A percentile compares a stretch with the other conserved stretches of the same genome.
Evolutionary conservation across 306 rosid species (phyloP).

Genomic region (Sicyos baderoa): DNA sequence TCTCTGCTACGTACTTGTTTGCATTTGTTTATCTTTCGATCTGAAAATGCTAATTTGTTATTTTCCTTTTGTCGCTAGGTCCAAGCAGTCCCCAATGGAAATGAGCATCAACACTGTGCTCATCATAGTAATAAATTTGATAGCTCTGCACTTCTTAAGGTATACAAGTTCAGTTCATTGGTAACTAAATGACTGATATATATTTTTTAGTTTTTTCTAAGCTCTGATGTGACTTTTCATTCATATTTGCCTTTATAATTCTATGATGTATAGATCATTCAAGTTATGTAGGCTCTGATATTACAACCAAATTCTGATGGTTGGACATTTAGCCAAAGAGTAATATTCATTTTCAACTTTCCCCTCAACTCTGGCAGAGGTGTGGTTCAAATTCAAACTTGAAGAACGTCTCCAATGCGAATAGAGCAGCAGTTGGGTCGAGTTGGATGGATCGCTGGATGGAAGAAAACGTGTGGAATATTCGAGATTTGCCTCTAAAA

Average conservation of each 20-base stretch:
- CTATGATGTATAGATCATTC: neutral
- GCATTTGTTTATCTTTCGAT: too few relatives aligned
- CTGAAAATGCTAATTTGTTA: neutral
- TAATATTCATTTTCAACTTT: slow-evolving; percentile 19
- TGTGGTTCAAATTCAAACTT: slow-evolving; percentile 69
- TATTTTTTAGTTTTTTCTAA: neutral
- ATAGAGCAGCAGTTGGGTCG: slow-evolving; percentile 35
- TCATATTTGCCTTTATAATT: neutral
- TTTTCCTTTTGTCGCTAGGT: slow-evolving; percentile 28
- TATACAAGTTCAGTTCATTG: slow-evolving; percentile 13
- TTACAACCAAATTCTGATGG: neutral
- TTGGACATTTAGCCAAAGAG: neutral
- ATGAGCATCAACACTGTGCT: slow-evolving; percentile 32
- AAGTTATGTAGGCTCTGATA: neutral
- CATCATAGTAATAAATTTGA: slow-evolving; percentile 47
- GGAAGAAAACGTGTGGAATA: slow-evolving; percentile 61
- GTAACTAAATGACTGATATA: neutral
- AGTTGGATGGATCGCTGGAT: slow-evolving; percentile 78
- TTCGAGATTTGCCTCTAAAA: slow-evolving; percentile 34
- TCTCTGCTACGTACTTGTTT: too few relatives aligned
- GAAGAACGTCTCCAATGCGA: slow-evolving; percentile 35
- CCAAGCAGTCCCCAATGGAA: slow-evolving; percentile 35
- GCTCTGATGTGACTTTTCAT: neutral
- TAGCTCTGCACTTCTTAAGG: slow-evolving; percentile 68
- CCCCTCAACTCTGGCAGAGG: slow-evolving; percentile 39